Conservation (phyloP, 164 flowering plant genomes). For the Akebia trifoliata region DNA sequence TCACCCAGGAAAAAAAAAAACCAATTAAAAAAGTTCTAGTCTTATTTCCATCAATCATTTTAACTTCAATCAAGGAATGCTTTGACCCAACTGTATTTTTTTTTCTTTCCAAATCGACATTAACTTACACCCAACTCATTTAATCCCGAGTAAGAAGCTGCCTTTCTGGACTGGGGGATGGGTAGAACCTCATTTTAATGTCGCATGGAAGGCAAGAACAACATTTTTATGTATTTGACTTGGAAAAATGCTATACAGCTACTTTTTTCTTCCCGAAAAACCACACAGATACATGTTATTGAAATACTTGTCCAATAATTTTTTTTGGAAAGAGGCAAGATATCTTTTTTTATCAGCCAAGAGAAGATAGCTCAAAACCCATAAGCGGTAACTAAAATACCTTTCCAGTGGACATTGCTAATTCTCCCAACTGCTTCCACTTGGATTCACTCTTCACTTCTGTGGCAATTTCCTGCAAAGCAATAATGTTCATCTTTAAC, state of each 20-base stretch:
- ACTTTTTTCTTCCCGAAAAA: no score
- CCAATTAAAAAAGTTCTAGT: not conserved
- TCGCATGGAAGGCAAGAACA: not conserved
- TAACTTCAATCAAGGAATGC: not conserved
- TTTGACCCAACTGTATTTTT: not conserved
- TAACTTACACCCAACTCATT: not conserved
- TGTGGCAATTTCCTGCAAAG: conserved; percentile 68
- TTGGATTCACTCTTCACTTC: conserved; percentile 88
- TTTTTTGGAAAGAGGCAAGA: no score
- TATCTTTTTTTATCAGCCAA: no score
- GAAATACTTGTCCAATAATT: no score
- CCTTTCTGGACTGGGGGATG: not conserved
- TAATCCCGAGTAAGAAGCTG: not conserved
- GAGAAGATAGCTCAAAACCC: not conserved
- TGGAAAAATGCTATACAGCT: no score
- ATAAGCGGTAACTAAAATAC: conserved; percentile 31
- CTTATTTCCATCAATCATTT: not conserved
- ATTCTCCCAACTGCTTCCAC: conserved; percentile 98
- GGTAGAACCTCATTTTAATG: not conserved
- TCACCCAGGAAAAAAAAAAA: not conserved
- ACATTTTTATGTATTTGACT: no score
- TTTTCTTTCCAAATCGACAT: no score
- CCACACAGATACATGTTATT: not conserved
- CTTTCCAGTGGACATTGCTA: conserved; percentile 95
- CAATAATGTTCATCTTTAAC: not conserved